phyloP scores from a whole-genome alignment of 148 eudicot species.

The Suaeda aralocaspica region DNA sequence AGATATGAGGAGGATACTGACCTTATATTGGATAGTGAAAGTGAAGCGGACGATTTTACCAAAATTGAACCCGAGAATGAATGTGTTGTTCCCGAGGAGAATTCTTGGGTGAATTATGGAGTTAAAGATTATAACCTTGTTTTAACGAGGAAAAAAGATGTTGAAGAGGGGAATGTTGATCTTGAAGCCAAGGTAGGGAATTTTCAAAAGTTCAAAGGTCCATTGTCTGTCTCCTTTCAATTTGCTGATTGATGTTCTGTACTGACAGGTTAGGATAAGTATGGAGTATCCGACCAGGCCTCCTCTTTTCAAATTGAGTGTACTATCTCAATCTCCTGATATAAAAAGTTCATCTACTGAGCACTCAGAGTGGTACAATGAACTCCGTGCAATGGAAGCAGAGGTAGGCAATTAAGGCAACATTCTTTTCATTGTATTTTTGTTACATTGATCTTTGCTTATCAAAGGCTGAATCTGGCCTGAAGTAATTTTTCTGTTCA shows the following conservation, averaged over 20 bases:
- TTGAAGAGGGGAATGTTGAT: slow-evolving; percentile 41
- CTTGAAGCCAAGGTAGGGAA: slow-evolving; percentile 69
- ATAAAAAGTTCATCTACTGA: slow-evolving; percentile 35
- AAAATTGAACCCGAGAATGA: slow-evolving; percentile 44
- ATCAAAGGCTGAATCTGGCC: neutral
- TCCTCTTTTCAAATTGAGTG: slow-evolving; percentile 53
- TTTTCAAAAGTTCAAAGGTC: slow-evolving; percentile 10
- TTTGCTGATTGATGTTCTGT: slow-evolving; percentile 24
- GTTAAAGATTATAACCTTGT: slow-evolving; percentile 52
- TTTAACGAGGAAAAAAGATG: slow-evolving; percentile 37
- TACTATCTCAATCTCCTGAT: slow-evolving; percentile 33
- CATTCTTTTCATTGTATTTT: neutral
- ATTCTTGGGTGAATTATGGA: slow-evolving; percentile 61
- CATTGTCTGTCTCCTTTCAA: neutral
- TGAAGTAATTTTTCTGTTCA: neutral
- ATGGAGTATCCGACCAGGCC: slow-evolving; percentile 93
- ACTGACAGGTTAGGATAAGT: slow-evolving; percentile 67
- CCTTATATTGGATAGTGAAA: slow-evolving; percentile 58
- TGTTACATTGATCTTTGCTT: neutral
- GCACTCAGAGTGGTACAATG: slow-evolving; percentile 63
- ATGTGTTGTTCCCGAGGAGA: slow-evolving; percentile 23
- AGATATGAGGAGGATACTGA: slow-evolving; percentile 62
- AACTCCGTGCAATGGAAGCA: slow-evolving; percentile 91
- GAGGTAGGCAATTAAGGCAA: slow-evolving; percentile 54
- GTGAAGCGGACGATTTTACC: slow-evolving; percentile 63